A percentile compares a stretch with the other conserved stretches of the same genome.
Conservation (phyloP, 768 basidiomycete genomes). For the Cytidiella melzeri region DNA sequence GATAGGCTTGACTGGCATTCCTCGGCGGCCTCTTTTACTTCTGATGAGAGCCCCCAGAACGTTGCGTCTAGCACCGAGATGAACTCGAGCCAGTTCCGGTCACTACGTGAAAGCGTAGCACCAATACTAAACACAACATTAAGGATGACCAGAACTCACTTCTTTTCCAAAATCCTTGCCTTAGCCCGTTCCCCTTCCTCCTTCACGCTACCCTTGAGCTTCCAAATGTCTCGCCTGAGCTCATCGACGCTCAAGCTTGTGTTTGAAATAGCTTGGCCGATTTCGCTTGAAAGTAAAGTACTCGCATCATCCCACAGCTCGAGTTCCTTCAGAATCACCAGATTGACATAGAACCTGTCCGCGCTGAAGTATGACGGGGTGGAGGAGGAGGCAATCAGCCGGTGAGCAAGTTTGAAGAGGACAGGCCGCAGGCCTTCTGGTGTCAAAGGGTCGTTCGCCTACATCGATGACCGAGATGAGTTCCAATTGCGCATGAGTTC, state of each 20-base stretch:
- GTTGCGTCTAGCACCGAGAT: slow-evolving; percentile 65
- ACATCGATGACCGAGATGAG: slow-evolving; percentile 1
- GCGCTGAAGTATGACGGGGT: slow-evolving; percentile 58
- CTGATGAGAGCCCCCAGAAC: slow-evolving; percentile 37
- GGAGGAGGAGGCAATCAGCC: slow-evolving; percentile 59
- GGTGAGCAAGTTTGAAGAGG: slow-evolving; percentile 71
- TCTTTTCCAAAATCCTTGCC: slow-evolving; percentile 50
- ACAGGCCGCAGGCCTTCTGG: slow-evolving; percentile 56
- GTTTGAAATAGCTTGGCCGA: slow-evolving; percentile 60
- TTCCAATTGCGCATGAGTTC: background rate
- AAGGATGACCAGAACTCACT: slow-evolving; percentile 35
- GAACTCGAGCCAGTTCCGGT: slow-evolving; percentile 87
- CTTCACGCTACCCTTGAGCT: slow-evolving; percentile 42
- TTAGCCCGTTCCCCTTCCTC: slow-evolving; percentile 62
- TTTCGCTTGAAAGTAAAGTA: slow-evolving; percentile 59
- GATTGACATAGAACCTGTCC: slow-evolving; percentile 75
- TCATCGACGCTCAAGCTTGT: slow-evolving; percentile 73
- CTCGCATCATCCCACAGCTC: slow-evolving; percentile 65
- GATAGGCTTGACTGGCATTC: slow-evolving; percentile 34
- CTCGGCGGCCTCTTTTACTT: slow-evolving; percentile 25
- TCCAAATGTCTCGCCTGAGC: slow-evolving; percentile 66
- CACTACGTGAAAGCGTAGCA: slow-evolving; percentile 33
- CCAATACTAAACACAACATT: background rate
- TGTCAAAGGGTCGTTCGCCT: slow-evolving; percentile 70
- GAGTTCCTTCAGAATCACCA: slow-evolving; percentile 65